Evolutionary conservation across 1,139 yeast genomes (phyloP).

Genomic region (Hyphopichia fennica): DNA sequence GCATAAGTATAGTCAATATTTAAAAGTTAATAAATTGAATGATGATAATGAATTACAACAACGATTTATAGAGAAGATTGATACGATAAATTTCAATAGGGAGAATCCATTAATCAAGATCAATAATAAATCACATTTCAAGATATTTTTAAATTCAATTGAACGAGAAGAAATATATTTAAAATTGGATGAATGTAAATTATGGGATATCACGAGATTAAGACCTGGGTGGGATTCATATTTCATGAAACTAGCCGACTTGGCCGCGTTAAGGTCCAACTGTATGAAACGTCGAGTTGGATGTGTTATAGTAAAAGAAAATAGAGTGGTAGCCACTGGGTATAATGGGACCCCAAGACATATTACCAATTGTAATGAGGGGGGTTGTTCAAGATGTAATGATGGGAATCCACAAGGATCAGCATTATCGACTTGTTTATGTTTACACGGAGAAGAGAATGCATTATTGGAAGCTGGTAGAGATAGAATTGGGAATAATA

Average conservation of each 20-base stretch:
- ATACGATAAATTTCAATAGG: conserved; percentile 38
- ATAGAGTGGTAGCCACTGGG: conserved; percentile 90
- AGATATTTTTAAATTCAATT: conserved; percentile 58
- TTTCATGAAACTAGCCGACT: conserved; percentile 87
- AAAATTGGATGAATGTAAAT: conserved; percentile 37
- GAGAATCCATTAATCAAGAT: conserved; percentile 47
- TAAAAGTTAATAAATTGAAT: not conserved
- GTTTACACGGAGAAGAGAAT: conserved; percentile 96
- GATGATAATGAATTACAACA: not conserved
- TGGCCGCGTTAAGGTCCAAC: conserved; percentile 89
- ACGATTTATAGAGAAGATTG: conserved; percentile 48
- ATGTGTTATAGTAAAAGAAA: conserved; percentile 86
- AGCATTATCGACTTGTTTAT: conserved; percentile 74
- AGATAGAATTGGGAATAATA: conserved; percentile 61
- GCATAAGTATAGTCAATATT: not conserved
- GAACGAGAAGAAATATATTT: conserved; percentile 49
- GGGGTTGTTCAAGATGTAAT: conserved; percentile 91
- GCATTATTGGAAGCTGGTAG: conserved; percentile 94
- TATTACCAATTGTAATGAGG: conserved; percentile 84
- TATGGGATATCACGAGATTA: conserved; percentile 60
- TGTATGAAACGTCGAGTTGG: conserved; percentile 98
- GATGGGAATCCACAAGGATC: conserved; percentile 60
- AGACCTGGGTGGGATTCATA: conserved; percentile 97
- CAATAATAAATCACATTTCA: conserved; percentile 57
- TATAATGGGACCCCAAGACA: conserved; percentile 97